phyloP scores from a whole-genome alignment of 1,284 basidiomycete genomes.

The Irpex sp. region DNA sequence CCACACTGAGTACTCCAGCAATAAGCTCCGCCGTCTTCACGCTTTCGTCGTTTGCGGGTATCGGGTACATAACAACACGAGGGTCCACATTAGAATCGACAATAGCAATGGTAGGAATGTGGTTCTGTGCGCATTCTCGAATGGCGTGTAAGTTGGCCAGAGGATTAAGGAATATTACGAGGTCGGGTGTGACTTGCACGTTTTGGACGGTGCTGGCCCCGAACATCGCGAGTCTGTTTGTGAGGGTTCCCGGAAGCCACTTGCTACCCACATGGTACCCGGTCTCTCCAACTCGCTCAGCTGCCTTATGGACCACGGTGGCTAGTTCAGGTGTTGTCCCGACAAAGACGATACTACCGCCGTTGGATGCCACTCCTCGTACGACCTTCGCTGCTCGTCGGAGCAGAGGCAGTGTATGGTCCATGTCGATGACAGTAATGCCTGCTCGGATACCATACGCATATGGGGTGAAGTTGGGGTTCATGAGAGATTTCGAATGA shows the following conservation, averaged over 20 bases:
- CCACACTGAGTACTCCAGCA: conserved; percentile 87
- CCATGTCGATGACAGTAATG: conserved; percentile 93
- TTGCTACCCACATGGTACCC: conserved; percentile 85
- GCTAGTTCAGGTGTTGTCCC: conserved; percentile 83
- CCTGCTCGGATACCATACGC: conserved; percentile 91
- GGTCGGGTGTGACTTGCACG: conserved; percentile 75
- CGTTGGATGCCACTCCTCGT: conserved; percentile 75
- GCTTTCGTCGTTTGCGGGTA: conserved; percentile 97
- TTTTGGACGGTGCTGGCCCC: conserved; percentile 54
- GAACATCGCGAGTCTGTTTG: conserved; percentile 84
- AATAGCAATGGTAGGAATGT: conserved; percentile 87
- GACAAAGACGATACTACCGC: conserved; percentile 88
- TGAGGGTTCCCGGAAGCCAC: conserved; percentile 94
- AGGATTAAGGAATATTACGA: conserved; percentile 89
- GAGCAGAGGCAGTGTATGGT: conserved; percentile 89
- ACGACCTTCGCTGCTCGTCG: conserved; percentile 88
- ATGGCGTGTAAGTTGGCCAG: conserved; percentile 80
- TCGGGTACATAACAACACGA: conserved; percentile 95
- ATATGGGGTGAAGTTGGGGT: conserved; percentile 89
- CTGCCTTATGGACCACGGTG: conserved; percentile 76
- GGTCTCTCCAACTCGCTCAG: conserved; percentile 70
- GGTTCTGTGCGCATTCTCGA: conserved; percentile 79
- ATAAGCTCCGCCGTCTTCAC: conserved; percentile 88
- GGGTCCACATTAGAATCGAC: conserved; percentile 97
- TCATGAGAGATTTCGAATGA: conserved; percentile 79